A percentile compares a stretch with the other conserved stretches of the same genome.
Evolutionary conservation across 2,329 filamentous ascomycete genomes (phyloP).

Genomic region (Diaporthe aspalathi): DNA sequence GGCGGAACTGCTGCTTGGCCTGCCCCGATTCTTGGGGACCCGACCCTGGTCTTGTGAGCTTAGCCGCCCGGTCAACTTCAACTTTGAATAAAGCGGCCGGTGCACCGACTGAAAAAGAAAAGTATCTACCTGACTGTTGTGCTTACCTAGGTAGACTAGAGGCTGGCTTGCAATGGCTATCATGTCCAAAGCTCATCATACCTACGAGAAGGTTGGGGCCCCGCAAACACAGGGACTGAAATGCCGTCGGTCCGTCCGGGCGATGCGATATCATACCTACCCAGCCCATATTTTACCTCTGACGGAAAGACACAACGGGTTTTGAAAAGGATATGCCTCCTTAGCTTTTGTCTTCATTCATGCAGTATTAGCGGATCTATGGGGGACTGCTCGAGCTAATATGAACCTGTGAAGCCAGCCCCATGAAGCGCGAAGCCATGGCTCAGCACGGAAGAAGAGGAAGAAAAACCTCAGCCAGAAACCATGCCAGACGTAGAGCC

Average conservation of each 20-base stretch:
- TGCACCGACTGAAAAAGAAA: no score
- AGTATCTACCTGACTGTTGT: background rate
- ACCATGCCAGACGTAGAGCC: conserved; percentile 7
- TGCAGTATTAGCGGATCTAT: conserved; percentile 27
- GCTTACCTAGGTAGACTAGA: background rate
- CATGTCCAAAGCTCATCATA: background rate
- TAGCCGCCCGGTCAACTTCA: background rate
- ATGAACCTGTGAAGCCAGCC: conserved; percentile 16
- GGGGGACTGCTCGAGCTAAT: conserved; percentile 3
- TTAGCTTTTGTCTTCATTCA: background rate
- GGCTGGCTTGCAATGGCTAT: background rate
- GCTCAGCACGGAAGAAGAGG: background rate
- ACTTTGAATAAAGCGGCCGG: background rate
- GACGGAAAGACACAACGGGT: background rate
- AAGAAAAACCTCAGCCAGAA: background rate
- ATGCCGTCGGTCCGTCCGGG: background rate
- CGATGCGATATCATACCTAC: background rate
- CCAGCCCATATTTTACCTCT: background rate
- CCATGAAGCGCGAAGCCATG: background rate
- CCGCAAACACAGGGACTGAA: background rate
- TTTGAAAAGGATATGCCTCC: background rate
- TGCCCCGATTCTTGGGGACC: no score
- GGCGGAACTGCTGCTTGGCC: background rate
- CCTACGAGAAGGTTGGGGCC: background rate
- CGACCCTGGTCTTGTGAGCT: background rate